A percentile compares a stretch with the other conserved stretches of the same genome.
Conservation (phyloP, 2,329 filamentous ascomycete species). For the Purpureocillium takamizusanense region DNA sequence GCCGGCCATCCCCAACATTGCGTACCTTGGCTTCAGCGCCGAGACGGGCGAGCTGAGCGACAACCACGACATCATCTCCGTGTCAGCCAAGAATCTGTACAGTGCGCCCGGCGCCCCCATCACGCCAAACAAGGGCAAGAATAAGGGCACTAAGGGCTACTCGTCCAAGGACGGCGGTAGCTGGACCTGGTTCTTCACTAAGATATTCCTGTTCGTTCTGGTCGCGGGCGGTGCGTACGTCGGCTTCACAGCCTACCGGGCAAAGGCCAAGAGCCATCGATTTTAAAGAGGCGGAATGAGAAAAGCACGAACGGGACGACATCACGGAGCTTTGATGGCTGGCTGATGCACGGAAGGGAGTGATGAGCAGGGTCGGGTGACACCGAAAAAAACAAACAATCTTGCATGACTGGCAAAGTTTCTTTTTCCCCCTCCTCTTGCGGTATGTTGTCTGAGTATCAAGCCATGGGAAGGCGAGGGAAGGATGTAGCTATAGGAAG, state of each 20-base stretch:
- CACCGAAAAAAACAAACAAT: too few relatives aligned
- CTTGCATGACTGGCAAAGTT: constrained; percentile 1
- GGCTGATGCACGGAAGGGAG: too few relatives aligned
- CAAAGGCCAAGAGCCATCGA: constrained; percentile 51
- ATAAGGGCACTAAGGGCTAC: constrained; percentile 18
- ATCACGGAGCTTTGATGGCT: too few relatives aligned
- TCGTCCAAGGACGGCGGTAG: constrained; percentile 36
- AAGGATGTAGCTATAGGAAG: too few relatives aligned
- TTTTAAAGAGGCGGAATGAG: constrained; percentile 30
- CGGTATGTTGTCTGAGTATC: not conserved
- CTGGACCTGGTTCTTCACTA: constrained; percentile 63
- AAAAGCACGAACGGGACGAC: too few relatives aligned
- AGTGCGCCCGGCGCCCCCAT: constrained; percentile 34
- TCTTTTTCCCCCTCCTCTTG: not conserved
- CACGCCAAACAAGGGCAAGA: constrained; percentile 26
- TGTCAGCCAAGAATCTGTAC: constrained; percentile 85
- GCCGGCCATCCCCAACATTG: constrained; percentile 68
- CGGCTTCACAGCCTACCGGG: constrained; percentile 75
- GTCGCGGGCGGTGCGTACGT: constrained; percentile 69
- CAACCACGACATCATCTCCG: constrained; percentile 91
- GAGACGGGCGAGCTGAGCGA: constrained; percentile 96
- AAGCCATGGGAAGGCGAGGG: too few relatives aligned
- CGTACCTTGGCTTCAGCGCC: constrained; percentile 69
- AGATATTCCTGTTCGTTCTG: constrained; percentile 68
- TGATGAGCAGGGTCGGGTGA: not conserved